phyloP scores from a whole-genome alignment of 306 rosid species.

The Cucumis melo region DNA sequence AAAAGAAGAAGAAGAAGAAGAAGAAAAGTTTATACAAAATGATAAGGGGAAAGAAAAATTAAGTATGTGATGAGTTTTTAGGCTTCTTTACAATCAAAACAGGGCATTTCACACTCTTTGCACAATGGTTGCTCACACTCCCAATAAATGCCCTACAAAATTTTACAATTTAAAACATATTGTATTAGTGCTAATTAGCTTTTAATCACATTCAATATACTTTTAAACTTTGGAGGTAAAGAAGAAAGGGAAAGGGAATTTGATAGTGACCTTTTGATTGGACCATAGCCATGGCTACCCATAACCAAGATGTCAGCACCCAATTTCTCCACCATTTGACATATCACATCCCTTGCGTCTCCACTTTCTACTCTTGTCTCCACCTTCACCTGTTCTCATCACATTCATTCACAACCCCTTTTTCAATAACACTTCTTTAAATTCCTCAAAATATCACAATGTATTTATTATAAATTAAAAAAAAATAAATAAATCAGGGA shows the following conservation, averaged over 20 bases:
- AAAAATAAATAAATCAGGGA: not conserved
- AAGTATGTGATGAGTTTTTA: constrained; percentile 15
- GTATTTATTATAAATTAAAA: no score
- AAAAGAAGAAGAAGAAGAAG: no score
- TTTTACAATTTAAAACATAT: not conserved
- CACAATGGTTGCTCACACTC: constrained; percentile 84
- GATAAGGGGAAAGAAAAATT: not conserved
- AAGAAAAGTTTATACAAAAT: not conserved
- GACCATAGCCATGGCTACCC: constrained; percentile 84
- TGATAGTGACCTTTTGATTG: constrained; percentile 49
- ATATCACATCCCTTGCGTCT: constrained; percentile 74
- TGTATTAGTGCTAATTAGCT: no score
- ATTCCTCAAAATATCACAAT: no score
- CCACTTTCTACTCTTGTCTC: constrained; percentile 54
- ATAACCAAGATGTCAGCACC: constrained; percentile 49
- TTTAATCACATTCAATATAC: no score
- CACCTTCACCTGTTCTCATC: constrained; percentile 26
- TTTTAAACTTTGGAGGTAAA: no score
- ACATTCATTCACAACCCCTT: no score
- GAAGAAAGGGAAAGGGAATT: not conserved
- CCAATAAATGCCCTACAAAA: constrained; percentile 71
- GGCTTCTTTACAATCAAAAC: constrained; percentile 83
- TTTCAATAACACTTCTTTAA: no score
- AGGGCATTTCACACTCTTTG: constrained; percentile 70
- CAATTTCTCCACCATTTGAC: constrained; percentile 46